Evolutionary conservation across 306 rosid species (phyloP).

Genomic region (Cicer judaicum): DNA sequence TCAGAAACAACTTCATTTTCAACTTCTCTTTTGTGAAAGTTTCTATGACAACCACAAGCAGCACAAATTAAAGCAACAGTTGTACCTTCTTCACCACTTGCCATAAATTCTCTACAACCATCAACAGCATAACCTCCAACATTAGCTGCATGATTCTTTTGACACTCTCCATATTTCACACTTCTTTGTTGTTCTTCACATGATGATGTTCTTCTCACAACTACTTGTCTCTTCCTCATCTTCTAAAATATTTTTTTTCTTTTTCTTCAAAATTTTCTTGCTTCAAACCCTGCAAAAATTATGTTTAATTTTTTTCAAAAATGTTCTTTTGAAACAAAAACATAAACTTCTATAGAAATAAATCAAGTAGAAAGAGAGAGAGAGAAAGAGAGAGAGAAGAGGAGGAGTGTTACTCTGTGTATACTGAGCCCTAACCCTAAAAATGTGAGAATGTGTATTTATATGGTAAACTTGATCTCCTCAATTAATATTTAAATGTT

Average conservation of each 20-base stretch:
- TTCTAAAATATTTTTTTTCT: not conserved
- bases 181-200: slow-evolving; percentile 48
- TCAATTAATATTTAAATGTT: slow-evolving; percentile 8
- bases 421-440: slow-evolving; percentile 76
- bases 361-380: slow-evolving; percentile 26
- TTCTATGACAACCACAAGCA: slow-evolving; percentile 92
- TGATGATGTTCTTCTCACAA: slow-evolving; percentile 57
- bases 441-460: slow-evolving; percentile 49
- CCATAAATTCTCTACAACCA: slow-evolving; percentile 95
- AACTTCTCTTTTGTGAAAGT: slow-evolving; percentile 74
- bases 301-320: not conserved
- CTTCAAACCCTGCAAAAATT: slow-evolving; percentile 33
- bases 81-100: slow-evolving; percentile 68
- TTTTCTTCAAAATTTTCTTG: slow-evolving; percentile 12
- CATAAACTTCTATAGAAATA: slow-evolving; percentile 23
- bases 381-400: not conserved
- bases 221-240: slow-evolving; percentile 94
- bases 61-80: slow-evolving; percentile 74
- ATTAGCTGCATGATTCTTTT: slow-evolving; percentile 91
- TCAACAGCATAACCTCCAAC: slow-evolving; percentile 92
- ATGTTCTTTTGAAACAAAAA: slow-evolving; percentile 28
- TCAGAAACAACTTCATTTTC: slow-evolving; percentile 42
- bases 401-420: slow-evolving; percentile 38
- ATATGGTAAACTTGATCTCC: slow-evolving; percentile 44
- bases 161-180: slow-evolving; percentile 83